A percentile compares a stretch with the other conserved stretches of the same genome.
These are phyloP conservation scores for Pseudozyma tsukubaensis DNA, from an alignment of 1,284 basidiomycete genomes.

Conservation along the genomic window DNA sequence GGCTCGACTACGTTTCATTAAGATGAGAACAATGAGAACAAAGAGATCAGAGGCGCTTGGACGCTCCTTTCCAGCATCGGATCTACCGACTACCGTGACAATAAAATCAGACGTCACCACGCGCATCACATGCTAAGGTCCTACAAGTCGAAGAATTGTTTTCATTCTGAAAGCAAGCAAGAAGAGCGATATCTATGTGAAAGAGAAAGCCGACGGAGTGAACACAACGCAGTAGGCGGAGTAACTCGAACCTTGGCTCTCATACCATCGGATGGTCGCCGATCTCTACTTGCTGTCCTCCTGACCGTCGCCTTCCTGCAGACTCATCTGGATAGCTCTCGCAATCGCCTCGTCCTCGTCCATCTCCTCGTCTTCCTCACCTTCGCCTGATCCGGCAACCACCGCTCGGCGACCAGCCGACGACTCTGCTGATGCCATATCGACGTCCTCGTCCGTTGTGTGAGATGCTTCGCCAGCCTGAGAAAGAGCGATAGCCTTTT, in stretches of 20 bases:
- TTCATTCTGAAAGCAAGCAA: neutral
- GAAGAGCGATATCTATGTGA: neutral
- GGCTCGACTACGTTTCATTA: neutral
- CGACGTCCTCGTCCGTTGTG: slow-evolving; percentile 53
- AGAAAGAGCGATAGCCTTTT: slow-evolving; percentile 60
- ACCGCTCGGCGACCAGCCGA: slow-evolving; percentile 37
- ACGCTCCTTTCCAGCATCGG: slow-evolving; percentile 9
- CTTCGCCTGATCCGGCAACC: slow-evolving; percentile 53
- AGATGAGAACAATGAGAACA: neutral
- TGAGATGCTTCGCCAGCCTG: slow-evolving; percentile 34
- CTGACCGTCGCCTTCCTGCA: slow-evolving; percentile 50
- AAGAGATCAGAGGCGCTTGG: slow-evolving; percentile 8
- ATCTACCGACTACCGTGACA: slow-evolving; percentile 6
- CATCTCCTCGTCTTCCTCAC: slow-evolving; percentile 68
- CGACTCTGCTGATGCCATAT: slow-evolving; percentile 54
- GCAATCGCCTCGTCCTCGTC: slow-evolving; percentile 68
- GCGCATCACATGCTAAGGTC: neutral
- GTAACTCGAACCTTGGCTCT: too few species aligned
- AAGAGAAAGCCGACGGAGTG: neutral
- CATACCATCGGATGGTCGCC: neutral
- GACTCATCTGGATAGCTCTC: slow-evolving; percentile 67
- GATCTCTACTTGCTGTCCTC: slow-evolving; percentile 31
- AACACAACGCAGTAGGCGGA: too few species aligned
- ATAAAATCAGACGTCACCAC: slow-evolving; percentile 2
- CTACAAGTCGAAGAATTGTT: neutral